Conservation (phyloP, 1,284 basidiomycete genomes). For the Meripilus lineatus region DNA sequence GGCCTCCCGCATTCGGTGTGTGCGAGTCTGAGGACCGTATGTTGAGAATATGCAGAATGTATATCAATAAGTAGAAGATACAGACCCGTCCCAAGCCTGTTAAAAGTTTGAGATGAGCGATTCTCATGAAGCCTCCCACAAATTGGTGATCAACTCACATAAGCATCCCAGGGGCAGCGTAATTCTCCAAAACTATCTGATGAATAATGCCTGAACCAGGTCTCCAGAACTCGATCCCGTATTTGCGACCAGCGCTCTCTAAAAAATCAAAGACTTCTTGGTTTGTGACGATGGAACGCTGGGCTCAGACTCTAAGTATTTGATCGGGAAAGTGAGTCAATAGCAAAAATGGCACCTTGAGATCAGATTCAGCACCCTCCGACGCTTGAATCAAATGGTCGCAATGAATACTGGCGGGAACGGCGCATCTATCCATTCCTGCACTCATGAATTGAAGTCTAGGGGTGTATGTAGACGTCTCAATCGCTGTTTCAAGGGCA, state of each 20-base stretch:
- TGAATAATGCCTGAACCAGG: constrained; percentile 97
- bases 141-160: constrained; percentile 55
- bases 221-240: constrained; percentile 94
- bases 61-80: constrained; percentile 3
- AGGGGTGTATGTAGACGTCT: constrained; percentile 7
- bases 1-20: constrained; percentile 96
- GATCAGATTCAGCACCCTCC: constrained; percentile 77
- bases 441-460: constrained; percentile 99
- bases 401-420: constrained; percentile 89
- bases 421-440: constrained; percentile 80
- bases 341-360: constrained; percentile 67
- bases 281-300: constrained; percentile 86
- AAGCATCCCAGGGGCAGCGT: constrained; percentile 85
- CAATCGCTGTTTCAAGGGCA: constrained; percentile 6
- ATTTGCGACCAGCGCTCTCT: constrained; percentile 91
- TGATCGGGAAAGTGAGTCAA: not conserved
- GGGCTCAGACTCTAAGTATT: not conserved
- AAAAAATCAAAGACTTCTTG: constrained; percentile 98
- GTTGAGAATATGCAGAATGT: not conserved
- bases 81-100: constrained; percentile 72
- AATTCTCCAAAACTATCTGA: constrained; percentile 98
- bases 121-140: not conserved
- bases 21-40: constrained; percentile 74
- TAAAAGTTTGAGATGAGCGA: not conserved
- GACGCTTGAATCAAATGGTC: constrained; percentile 96